A percentile compares a stretch with the other conserved stretches of the same genome.
These are phyloP conservation scores for Epichloe baconii DNA, from an alignment of 2,329 filamentous ascomycete genomes.

Conservation along the genomic window DNA sequence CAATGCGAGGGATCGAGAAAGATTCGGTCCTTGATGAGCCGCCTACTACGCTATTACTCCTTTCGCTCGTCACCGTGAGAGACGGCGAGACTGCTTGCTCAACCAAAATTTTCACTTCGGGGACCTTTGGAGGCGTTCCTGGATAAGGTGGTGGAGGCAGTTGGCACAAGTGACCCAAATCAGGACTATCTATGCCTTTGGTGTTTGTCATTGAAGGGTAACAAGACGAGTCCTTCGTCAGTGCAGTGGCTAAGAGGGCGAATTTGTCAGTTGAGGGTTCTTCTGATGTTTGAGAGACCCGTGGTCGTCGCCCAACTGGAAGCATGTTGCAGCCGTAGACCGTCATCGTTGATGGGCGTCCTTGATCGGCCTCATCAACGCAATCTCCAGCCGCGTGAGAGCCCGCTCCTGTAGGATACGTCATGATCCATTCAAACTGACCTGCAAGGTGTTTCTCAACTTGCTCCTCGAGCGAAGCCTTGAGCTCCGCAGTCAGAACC, in stretches of 20 bases:
- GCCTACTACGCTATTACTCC: constrained; percentile 22
- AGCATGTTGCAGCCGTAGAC: constrained; percentile 42
- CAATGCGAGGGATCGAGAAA: constrained; percentile 36
- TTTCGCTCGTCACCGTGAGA: constrained; percentile 18
- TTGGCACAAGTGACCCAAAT: constrained; percentile 4
- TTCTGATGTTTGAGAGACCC: neutral
- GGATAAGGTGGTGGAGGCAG: constrained; percentile 12
- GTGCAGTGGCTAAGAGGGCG: constrained; percentile 33
- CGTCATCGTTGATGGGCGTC: neutral
- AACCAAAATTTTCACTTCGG: constrained; percentile 17
- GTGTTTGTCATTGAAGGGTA: constrained; percentile 9
- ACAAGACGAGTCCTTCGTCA: constrained; percentile 16
- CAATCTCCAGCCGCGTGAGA: constrained; percentile 10
- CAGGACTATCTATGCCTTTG: constrained; percentile 1
- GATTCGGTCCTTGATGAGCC: constrained; percentile 19
- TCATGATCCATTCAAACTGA: constrained; percentile 38
- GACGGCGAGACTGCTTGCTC: constrained; percentile 22
- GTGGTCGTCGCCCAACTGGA: constrained; percentile 1
- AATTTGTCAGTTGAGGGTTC: constrained; percentile 24
- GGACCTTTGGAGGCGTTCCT: constrained; percentile 15
- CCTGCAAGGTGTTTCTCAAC: constrained; percentile 31
- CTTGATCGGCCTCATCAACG: constrained; percentile 3
- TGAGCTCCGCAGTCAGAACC: neutral
- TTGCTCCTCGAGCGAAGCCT: constrained; percentile 12
- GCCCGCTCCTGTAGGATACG: constrained; percentile 20